Base-by-base conservation (phyloP, 306 rosid genomes). In the Cucurbita maxima region DNA sequence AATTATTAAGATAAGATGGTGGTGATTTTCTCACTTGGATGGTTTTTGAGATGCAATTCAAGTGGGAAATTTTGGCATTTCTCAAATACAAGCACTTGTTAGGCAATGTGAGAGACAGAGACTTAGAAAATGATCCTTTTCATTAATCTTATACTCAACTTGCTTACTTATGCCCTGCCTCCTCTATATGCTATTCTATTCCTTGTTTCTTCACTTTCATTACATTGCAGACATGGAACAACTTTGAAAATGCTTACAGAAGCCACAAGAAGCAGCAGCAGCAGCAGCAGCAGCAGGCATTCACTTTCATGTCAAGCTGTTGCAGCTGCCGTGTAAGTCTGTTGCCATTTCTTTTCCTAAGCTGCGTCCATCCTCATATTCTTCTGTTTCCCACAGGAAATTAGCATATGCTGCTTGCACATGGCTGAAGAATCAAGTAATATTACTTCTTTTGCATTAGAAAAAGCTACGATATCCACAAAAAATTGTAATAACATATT, bases 361-460 rank as follows among this genome's bases (percentile, higher is more conserved):
- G 52, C 75, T 19, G 20, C 77, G 48, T 44, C 25, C 81, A 20
- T 83, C 86, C 0, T 78, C 85, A 0, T 79, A 83, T 8, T 84
- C 96, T 81, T 91, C 97, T 4, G 84, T 73, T 66, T 89, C 87
- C 99, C 97, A 94, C 36, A 94, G 95, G 77, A 94, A 94, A 58
- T 82, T 75, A 30, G 99, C 99, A 71, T 94, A 88, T 38, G 95
- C 89, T 0, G 97, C 99, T 4, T 91, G 95, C 63, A 91, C 96
- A 74, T 87, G 82, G 78, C 99, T 94, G 96, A 55, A 61, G 47
- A 40, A 62, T 50, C 22, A 68, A 73, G 50, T 57, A 57, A 60
- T 73, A 19, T 19, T 19, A 18, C 55, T 6, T 50, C 14, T 7
- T 20, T 51, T 34, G 50, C 37, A 18, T 36, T 45, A 48, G 15